phyloP scores from a whole-genome alignment of 1,284 basidiomycete genomes.

The Xerocomus minutiporus region DNA sequence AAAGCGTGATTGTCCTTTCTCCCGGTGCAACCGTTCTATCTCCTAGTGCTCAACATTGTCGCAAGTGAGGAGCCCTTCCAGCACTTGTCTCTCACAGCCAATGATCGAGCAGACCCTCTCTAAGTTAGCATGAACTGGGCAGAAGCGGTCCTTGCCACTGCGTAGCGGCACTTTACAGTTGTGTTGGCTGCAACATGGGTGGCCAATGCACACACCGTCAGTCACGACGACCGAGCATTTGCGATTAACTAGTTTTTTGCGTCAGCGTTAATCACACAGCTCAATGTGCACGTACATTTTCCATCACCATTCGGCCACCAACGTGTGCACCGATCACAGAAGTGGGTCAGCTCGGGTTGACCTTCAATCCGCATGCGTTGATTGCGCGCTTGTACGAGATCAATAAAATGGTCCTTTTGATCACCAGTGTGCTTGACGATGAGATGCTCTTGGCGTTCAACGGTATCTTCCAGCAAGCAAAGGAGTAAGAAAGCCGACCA shows the following conservation, averaged over 20 bases:
- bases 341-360: not conserved
- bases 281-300: not conserved
- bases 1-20: not conserved
- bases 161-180: not conserved
- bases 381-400: not conserved
- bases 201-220: not conserved
- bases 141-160: not conserved
- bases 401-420: not conserved
- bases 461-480: not conserved
- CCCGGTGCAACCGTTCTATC: not conserved
- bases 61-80: not conserved
- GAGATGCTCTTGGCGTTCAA: not conserved
- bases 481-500: not conserved
- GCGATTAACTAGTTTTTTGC: not conserved
- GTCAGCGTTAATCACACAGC: not conserved
- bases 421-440: not conserved
- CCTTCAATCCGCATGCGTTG: not conserved
- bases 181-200: not conserved
- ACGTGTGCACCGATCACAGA: not conserved
- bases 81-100: not conserved
- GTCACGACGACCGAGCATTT: not conserved
- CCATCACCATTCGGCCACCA: not conserved
- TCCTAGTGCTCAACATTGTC: not conserved
- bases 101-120: not conserved
- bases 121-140: not conserved